Evolutionary conservation across 208 protist species (phyloP).

Genomic region (Crithidia expoeki): DNA sequence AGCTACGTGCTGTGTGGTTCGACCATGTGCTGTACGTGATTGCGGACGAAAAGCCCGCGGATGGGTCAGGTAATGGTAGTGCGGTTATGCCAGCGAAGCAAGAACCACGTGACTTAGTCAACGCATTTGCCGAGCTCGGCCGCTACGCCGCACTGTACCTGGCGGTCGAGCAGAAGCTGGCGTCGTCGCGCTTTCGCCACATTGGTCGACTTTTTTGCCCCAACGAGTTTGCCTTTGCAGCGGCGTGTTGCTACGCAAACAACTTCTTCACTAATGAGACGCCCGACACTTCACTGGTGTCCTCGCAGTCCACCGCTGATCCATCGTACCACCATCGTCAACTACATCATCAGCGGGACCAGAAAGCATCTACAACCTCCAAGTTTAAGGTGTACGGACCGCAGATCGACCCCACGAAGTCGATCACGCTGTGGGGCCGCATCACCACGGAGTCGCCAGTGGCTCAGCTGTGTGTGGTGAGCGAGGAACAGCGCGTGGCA

Average conservation of each 20-base stretch:
- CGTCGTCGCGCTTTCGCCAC: constrained; percentile 41
- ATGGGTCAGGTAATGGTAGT: background rate
- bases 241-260: constrained; percentile 56
- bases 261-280: constrained; percentile 32
- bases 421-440: constrained; percentile 38
- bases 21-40: constrained; percentile 55
- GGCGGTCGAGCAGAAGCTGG: constrained; percentile 55
- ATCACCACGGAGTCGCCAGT: constrained; percentile 35
- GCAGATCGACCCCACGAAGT: constrained; percentile 44
- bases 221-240: constrained; percentile 54
- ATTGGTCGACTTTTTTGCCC: constrained; percentile 57
- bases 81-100: background rate
- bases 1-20: constrained; percentile 41
- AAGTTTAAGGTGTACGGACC: constrained; percentile 50
- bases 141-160: constrained; percentile 52
- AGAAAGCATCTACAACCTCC: background rate
- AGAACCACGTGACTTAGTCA: background rate
- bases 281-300: background rate
- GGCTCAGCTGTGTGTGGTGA: constrained; percentile 39
- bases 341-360: too few relatives aligned
- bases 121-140: constrained; percentile 32
- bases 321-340: too few relatives aligned
- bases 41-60: constrained; percentile 20
- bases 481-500: constrained; percentile 56
- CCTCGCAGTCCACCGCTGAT: background rate